Evolutionary conservation across 345 rosid genomes (phyloP).

Genomic region (Camelina sativa): DNA sequence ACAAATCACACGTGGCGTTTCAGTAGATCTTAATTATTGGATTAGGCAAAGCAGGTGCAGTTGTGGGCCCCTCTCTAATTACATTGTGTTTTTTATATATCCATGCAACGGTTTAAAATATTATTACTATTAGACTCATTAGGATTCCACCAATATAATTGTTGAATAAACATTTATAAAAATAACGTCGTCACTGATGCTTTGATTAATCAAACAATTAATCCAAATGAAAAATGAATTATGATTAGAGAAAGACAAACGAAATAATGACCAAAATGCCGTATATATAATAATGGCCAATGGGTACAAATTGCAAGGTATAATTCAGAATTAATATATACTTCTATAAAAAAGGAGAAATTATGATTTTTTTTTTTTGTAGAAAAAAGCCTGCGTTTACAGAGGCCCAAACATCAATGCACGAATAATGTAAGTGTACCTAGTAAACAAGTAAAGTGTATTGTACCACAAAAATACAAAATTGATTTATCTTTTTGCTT

Average conservation of each 20-base stretch:
- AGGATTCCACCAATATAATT: too few species aligned
- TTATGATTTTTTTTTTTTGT: not conserved
- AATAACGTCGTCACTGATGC: conserved; percentile 10
- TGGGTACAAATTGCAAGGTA: not conserved
- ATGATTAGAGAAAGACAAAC: conserved; percentile 42
- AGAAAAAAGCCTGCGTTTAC: not conserved
- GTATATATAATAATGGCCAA: not conserved
- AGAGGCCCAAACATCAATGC: conserved; percentile 38
- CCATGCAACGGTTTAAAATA: conserved; percentile 1
- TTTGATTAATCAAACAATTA: not conserved
- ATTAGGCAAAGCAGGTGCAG: conserved; percentile 43
- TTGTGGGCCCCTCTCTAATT: conserved; percentile 26
- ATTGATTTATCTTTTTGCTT: not conserved
- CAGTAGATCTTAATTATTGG: conserved; percentile 38
- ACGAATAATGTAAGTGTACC: not conserved
- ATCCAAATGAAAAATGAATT: conserved; percentile 6
- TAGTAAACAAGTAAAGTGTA: not conserved
- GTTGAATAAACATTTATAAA: not conserved
- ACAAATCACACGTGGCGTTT: conserved; percentile 39
- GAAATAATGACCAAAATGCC: conserved; percentile 38
- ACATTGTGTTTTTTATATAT: not conserved
- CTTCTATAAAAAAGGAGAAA: not conserved
- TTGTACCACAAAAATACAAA: not conserved
- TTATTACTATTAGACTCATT: too few species aligned
- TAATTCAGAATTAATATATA: not conserved